A percentile compares a stretch with the other conserved stretches of the same genome.
These are phyloP conservation scores for Diaporthe sp. DNA, from an alignment of 2,329 filamentous ascomycete genomes.

Conservation along the genomic window DNA sequence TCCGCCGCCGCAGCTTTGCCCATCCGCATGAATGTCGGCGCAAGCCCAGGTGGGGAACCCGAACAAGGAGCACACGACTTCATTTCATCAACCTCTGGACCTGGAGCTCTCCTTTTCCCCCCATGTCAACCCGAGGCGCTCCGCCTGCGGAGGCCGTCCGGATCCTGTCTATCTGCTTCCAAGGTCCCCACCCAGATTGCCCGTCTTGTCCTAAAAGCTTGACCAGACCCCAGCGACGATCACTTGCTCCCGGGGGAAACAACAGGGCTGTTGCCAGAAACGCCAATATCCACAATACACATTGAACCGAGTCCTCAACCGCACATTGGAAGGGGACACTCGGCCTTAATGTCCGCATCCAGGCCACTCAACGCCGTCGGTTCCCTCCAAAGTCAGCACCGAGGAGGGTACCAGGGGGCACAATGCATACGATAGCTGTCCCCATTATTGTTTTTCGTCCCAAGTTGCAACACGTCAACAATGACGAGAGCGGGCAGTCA, in stretches of 20 bases:
- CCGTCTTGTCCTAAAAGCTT: conserved; percentile 18
- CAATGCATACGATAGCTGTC: neutral
- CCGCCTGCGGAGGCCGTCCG: neutral
- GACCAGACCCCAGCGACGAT: conserved; percentile 3
- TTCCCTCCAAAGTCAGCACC: neutral
- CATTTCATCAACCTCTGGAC: conserved; percentile 14
- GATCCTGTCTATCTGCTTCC: neutral
- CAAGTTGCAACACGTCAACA: conserved; percentile 20
- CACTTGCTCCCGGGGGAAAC: neutral
- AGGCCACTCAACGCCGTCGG: neutral
- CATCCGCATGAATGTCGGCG: conserved; percentile 6
- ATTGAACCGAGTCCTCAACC: neutral
- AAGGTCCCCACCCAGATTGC: conserved; percentile 11
- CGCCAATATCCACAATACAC: neutral
- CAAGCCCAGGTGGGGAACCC: conserved; percentile 2
- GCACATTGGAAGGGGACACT: neutral
- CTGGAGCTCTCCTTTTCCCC: conserved; percentile 9
- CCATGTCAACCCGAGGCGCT: neutral
- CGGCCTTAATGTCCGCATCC: neutral
- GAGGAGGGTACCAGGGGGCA: neutral
- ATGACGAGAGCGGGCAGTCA: conserved; percentile 6
- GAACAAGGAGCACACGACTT: neutral
- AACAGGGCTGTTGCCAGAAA: neutral
- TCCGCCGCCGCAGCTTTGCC: neutral
- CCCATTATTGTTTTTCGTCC: neutral